Evolutionary conservation across 129 eudicot genomes (phyloP), one percentile per base, ranked within the genome.

Genomic region (Tagetes erecta): DNA sequence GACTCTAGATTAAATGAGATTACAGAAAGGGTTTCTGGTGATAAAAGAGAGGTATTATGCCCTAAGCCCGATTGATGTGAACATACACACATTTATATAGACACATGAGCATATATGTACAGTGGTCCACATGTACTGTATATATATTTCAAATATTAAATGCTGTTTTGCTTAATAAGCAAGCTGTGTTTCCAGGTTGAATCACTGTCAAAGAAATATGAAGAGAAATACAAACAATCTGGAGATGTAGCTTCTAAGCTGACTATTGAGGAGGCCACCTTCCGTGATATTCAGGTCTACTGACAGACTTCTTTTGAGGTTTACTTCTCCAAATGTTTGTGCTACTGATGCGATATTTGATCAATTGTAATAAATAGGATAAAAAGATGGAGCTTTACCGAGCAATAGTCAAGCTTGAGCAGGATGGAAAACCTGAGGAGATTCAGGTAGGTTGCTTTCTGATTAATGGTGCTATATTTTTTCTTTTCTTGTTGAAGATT

Each of bases 191-290:
- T 49, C 39, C 52, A 74, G 78, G 97, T 84, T 74, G 97, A 88
- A 71, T 70, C 77, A 50, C 77, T 92, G 64, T 87, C 93, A 38
- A 92, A 92, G 80, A 89, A 92, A 76, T 92, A 92, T 49, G 97
- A 92, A 84, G 96, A 92, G 44, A 89, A 92, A 76, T 92, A 89
- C 91, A 86, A 82, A 76, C 96, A 89, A 70, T 12, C 79, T 73
- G 96, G 98, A 73, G 96, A 89, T 87, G 98, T 92, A 56, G 96
- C 96, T 34, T 92, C 98, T 31, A 92, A 81, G 68, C 72, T 92
- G 69, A 75, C 85, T 11, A 85, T 92, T 70, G 98, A 89, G 84
- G 98, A 89, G 87, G 91, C 98, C 70, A 92, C 98, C 2, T 92
- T 92, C 71, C 92, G 98, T 64, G 96, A 89, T 83, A 85, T 92